Evolutionary conservation across 148 eudicot genomes (phyloP).

Genomic region (Heliosperma pusillum): DNA sequence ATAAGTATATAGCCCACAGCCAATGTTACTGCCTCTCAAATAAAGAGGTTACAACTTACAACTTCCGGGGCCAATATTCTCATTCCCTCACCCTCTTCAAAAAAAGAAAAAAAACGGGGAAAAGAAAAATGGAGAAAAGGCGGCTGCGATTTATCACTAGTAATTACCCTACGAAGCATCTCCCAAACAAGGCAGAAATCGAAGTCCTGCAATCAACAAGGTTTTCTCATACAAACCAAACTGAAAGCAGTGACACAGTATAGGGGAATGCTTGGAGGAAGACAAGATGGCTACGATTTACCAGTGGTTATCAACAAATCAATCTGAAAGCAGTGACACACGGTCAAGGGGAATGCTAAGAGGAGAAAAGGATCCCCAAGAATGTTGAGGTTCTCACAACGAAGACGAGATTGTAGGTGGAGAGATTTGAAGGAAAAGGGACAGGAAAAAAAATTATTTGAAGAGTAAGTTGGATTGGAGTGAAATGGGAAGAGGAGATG

Average conservation of each 20-base stretch:
- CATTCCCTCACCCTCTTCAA: not conserved
- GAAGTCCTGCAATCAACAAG: not conserved
- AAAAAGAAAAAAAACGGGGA: not conserved
- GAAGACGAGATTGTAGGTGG: not conserved
- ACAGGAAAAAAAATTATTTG: not conserved
- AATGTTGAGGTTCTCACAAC: not conserved
- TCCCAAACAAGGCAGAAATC: not conserved
- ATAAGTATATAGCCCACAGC: not conserved
- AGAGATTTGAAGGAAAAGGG: not conserved
- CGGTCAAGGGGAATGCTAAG: not conserved
- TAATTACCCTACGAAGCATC: slow-evolving; percentile 3
- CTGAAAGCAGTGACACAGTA: not conserved
- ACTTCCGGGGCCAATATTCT: not conserved
- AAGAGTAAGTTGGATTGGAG: not conserved
- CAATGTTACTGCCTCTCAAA: not conserved
- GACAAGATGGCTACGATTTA: not conserved
- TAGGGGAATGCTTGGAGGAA: not conserved
- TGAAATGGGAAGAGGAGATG: not conserved
- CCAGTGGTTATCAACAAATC: not conserved
- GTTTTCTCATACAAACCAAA: slow-evolving; percentile 9
- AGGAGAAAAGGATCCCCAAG: slow-evolving; percentile 5
- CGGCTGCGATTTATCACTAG: not conserved
- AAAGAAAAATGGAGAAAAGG: not conserved
- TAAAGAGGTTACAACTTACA: not conserved
- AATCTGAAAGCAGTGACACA: not conserved